Base-by-base conservation (phyloP, 352 stramenopile genomes). In the Globisporangium okanoganense region DNA sequence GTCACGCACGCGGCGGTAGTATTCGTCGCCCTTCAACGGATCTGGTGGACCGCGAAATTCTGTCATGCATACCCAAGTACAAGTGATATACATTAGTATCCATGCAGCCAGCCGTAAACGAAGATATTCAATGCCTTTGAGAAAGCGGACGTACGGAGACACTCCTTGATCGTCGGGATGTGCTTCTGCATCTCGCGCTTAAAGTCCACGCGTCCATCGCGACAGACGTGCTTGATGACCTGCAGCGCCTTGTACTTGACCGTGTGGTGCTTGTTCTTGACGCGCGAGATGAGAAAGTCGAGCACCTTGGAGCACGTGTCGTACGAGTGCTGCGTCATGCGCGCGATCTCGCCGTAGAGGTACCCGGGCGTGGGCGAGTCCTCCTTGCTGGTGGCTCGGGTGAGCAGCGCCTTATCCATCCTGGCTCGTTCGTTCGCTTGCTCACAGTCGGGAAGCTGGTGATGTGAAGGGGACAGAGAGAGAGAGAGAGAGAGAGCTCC, bases 221-320 rank as follows among this genome's bases (percentile, higher is more conserved):
- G 83, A 57, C 90, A 97, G 43, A 97, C 86, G 67, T 97, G 87
- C 71, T 97, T 97, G 70, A 97, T 96, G 35, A 97, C 90, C 64
- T 96, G 82, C 31, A 98, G 79, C 52, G 85, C 90, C 76, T 99
- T 99, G 68, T 80, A 93, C 75, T 98, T 98, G 67, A 98, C 79
- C 65, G 96, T 97, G 69, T 94, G 86, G 73, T 99, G 96, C 70
- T 97, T 97, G 70, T 98, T 98, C 72, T 94, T 88, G 52, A 98
- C 82, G 59, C 94, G 88, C 36, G 77, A 82, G 49, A 96, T 89
- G 47, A 99, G 79, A 69, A 93, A 98, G 29, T 94, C 85, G 64
- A 85, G 81, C 56, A 97, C 85, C 60, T 97, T 95, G 48, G 76
- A 70, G 76, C 80, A 96, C 63, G 83, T 96, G 61, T 97, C 87